Percentiles rank a stretch among this genome's conserved stretches.
These are phyloP conservation scores for Xanthoconium separans DNA, from an alignment of 1,284 basidiomycete species.

Conservation along the genomic window DNA sequence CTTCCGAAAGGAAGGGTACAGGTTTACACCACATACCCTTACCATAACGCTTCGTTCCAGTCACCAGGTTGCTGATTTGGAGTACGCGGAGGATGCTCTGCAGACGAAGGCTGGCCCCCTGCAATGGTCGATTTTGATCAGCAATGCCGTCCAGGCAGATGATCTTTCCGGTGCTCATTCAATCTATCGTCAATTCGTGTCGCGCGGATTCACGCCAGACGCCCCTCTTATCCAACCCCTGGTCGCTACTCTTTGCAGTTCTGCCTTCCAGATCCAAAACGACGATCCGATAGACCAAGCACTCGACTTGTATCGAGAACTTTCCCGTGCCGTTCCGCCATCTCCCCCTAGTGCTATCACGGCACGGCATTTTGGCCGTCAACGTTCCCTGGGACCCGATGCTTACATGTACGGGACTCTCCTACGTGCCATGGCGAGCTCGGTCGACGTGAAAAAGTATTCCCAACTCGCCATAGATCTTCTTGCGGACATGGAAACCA, in stretches of 20 bases:
- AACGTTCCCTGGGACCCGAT: slow-evolving; percentile 42
- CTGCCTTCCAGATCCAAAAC: slow-evolving; percentile 34
- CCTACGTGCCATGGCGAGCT: slow-evolving; percentile 51
- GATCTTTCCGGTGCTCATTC: slow-evolving; percentile 41
- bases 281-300: slow-evolving; percentile 48
- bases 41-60: slow-evolving; percentile 38
- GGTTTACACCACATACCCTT: slow-evolving; percentile 36
- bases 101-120: slow-evolving; percentile 37
- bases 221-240: slow-evolving; percentile 51
- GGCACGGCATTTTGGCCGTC: slow-evolving; percentile 21
- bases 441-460: slow-evolving; percentile 45
- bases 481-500: slow-evolving; percentile 53
- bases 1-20: slow-evolving; percentile 35
- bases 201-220: slow-evolving; percentile 44
- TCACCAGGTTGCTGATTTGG: slow-evolving; percentile 40
- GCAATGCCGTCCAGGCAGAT: slow-evolving; percentile 42
- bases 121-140: slow-evolving; percentile 54
- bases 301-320: slow-evolving; percentile 48
- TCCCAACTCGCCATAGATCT: slow-evolving; percentile 49
- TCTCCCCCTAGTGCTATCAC: slow-evolving; percentile 9
- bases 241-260: slow-evolving; percentile 47
- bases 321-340: slow-evolving; percentile 30
- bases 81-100: slow-evolving; percentile 42
- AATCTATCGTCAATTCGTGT: slow-evolving; percentile 47
- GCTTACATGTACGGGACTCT: slow-evolving; percentile 55